A percentile compares a stretch with the other conserved stretches of the same genome.
phyloP scores from a whole-genome alignment of 2,329 filamentous ascomycete species.

The Neofusicoccum cordaticola region DNA sequence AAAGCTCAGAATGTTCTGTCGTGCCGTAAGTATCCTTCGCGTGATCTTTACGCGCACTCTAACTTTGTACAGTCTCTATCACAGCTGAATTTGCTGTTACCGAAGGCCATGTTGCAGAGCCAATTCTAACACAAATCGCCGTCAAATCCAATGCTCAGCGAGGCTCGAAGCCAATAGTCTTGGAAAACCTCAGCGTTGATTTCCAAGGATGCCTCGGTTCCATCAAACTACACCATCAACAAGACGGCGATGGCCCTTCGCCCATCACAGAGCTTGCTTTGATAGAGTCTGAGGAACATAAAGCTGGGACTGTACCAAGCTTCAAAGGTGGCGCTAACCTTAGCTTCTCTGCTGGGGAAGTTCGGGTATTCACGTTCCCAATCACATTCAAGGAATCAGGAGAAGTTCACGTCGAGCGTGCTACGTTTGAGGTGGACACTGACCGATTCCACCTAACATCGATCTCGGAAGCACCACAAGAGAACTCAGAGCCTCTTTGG shows the following conservation, averaged over 20 bases:
- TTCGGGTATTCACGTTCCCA: slow-evolving; percentile 67
- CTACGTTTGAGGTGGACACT: slow-evolving; percentile 62
- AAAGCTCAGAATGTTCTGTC: slow-evolving; percentile 49
- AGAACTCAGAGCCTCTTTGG: slow-evolving; percentile 29
- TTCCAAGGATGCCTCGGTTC: slow-evolving; percentile 48
- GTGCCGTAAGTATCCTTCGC: slow-evolving; percentile 36
- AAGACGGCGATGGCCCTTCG: slow-evolving; percentile 19
- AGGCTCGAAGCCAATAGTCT: slow-evolving; percentile 44
- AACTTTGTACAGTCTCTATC: slow-evolving; percentile 41
- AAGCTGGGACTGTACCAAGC: slow-evolving; percentile 24
- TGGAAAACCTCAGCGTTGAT: slow-evolving; percentile 50
- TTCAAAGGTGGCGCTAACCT: slow-evolving; percentile 62
- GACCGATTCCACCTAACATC: slow-evolving; percentile 67
- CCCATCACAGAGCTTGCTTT: slow-evolving; percentile 6
- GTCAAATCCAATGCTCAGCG: slow-evolving; percentile 49
- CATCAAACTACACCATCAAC: slow-evolving; percentile 30
- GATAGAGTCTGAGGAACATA: slow-evolving; percentile 2
- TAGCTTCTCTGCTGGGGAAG: slow-evolving; percentile 64
- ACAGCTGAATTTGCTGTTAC: slow-evolving; percentile 53
- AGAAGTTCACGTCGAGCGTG: slow-evolving; percentile 64
- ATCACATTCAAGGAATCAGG: slow-evolving; percentile 78
- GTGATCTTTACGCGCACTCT: background rate
- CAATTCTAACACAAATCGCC: slow-evolving; percentile 54
- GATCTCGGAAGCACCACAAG: slow-evolving; percentile 49
- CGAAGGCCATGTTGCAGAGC: slow-evolving; percentile 60